Conservation (phyloP, 768 basidiomycete species). For the Termitomyces heimii region DNA sequence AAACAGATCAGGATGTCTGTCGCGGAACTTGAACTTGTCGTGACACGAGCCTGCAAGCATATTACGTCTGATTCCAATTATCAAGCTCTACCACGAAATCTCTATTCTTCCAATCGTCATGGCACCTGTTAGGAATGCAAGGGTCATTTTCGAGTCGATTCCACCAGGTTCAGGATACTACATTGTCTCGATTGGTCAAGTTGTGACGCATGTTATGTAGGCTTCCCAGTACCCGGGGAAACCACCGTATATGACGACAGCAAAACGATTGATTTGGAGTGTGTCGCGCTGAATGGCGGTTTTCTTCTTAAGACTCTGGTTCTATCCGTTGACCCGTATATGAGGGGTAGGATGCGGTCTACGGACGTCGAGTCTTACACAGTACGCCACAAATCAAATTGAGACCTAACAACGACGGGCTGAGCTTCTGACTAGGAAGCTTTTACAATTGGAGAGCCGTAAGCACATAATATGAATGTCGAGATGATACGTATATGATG, state of each 20-base stretch:
- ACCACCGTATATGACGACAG: constrained; percentile 32
- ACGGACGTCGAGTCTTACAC: constrained; percentile 13
- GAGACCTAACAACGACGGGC: constrained; percentile 1
- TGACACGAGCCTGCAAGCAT: neutral
- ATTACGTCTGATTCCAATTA: neutral
- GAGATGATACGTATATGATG: neutral
- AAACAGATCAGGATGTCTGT: neutral
- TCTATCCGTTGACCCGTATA: constrained; percentile 40
- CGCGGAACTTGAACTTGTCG: neutral
- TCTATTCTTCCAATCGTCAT: neutral
- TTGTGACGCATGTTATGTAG: neutral
- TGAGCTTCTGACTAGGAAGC: neutral
- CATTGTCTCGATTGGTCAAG: neutral
- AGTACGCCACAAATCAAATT: neutral
- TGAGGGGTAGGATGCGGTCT: constrained; percentile 31
- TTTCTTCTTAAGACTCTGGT: constrained; percentile 37
- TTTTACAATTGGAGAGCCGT: constrained; percentile 19
- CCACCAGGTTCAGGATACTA: neutral
- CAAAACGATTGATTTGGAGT: constrained; percentile 38
- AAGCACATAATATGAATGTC: neutral
- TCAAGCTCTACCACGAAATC: neutral
- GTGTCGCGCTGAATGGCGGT: constrained; percentile 12
- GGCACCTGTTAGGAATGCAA: constrained; percentile 2
- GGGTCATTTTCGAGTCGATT: neutral
- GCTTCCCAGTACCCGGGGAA: constrained; percentile 22